phyloP scores from a whole-genome alignment of 2,329 filamentous ascomycete species.

The Colletotrichum tropicale region DNA sequence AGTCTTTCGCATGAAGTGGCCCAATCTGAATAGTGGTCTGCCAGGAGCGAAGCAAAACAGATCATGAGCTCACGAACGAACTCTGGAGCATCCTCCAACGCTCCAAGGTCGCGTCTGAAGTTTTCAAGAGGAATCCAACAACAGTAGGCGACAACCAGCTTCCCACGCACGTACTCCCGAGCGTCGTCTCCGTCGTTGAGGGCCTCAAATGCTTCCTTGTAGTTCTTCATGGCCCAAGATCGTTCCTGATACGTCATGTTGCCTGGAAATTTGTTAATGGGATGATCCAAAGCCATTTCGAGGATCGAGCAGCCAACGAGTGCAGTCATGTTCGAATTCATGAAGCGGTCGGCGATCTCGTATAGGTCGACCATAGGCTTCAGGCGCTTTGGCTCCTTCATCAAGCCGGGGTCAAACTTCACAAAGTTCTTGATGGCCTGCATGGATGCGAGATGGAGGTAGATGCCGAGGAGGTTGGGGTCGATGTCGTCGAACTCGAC shows the following conservation, averaged over 20 bases:
- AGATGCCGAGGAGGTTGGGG: background rate
- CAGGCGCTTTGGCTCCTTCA: background rate
- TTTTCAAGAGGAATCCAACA: background rate
- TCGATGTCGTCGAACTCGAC: background rate
- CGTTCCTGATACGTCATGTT: background rate
- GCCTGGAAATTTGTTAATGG: rapidly evolving
- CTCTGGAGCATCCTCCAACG: background rate
- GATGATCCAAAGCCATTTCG: background rate
- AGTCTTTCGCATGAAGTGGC: too few relatives aligned
- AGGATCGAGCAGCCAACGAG: background rate
- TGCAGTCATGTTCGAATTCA: rapidly evolving
- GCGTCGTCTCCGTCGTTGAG: background rate
- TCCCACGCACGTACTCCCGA: background rate
- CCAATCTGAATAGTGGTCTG: too few relatives aligned
- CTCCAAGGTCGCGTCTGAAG: background rate
- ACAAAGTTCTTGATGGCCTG: too few relatives aligned
- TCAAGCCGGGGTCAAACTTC: background rate
- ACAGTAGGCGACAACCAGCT: background rate
- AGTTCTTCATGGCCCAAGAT: background rate
- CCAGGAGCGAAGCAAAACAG: background rate
- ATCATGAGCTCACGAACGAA: background rate
- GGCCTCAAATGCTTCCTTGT: background rate
- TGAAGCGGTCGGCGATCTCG: background rate
- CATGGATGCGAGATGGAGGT: background rate
- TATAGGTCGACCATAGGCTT: background rate